Conservation (phyloP, 805 yeast species). For the Hyphopichia homilentoma region DNA sequence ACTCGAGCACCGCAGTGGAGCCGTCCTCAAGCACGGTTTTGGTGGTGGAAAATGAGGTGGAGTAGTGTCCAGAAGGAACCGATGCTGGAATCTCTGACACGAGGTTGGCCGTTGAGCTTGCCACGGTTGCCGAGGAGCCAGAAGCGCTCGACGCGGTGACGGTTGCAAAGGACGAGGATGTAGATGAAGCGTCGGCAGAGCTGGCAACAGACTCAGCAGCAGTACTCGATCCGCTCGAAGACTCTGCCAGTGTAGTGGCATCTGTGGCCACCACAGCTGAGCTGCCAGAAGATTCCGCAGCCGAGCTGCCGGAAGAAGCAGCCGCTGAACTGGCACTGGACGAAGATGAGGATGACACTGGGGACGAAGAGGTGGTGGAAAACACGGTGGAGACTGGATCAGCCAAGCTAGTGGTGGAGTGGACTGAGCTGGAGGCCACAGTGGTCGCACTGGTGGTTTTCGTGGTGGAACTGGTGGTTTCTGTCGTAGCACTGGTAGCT, state of each 20-base stretch:
- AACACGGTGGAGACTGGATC: background rate
- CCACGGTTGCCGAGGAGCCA: conserved; percentile 3
- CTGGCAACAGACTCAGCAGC: background rate
- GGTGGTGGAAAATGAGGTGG: conserved; percentile 15
- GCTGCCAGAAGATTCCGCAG: background rate
- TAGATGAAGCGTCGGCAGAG: background rate
- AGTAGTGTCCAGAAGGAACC: conserved; percentile 19
- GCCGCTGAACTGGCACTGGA: conserved; percentile 6
- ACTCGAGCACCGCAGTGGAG: conserved; percentile 19
- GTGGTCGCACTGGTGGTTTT: background rate
- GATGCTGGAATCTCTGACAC: conserved; percentile 8
- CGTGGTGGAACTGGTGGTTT: background rate
- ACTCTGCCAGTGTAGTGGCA: background rate
- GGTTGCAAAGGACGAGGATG: background rate
- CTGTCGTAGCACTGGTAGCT: conserved; percentile 1
- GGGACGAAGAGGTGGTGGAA: conserved; percentile 5
- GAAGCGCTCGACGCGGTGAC: conserved; percentile 3
- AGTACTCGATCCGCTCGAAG: background rate
- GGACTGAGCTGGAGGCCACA: background rate
- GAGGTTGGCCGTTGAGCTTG: background rate
- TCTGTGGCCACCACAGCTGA: conserved; percentile 1
- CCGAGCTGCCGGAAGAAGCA: background rate
- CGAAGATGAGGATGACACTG: conserved; percentile 5
- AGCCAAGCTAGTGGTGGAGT: conserved; percentile 2
- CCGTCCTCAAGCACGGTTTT: conserved; percentile 18